These are phyloP conservation scores for Austroboletus niveus DNA, from an alignment of 1,284 basidiomycete genomes.

Conservation along the genomic window DNA sequence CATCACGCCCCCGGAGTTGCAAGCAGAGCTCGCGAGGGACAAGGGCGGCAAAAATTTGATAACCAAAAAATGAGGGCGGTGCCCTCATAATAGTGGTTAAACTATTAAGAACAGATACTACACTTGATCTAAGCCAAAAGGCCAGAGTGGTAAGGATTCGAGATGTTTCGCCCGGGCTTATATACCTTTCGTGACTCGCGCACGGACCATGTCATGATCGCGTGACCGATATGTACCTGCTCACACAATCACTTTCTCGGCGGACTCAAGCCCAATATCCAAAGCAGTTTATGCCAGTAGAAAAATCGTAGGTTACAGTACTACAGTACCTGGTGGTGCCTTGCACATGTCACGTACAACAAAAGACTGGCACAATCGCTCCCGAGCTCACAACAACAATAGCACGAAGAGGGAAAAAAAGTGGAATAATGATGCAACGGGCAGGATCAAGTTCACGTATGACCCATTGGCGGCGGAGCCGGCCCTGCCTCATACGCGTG, in stretches of 20 bases:
- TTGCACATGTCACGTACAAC: slow-evolving; percentile 29
- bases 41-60: slow-evolving; percentile 35
- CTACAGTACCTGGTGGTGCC: slow-evolving; percentile 12
- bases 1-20: slow-evolving; percentile 34
- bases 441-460: slow-evolving; percentile 27
- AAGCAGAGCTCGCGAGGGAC: slow-evolving; percentile 34
- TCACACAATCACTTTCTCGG: too few species aligned
- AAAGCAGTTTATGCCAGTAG: slow-evolving; percentile 30
- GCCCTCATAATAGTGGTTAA: slow-evolving; percentile 37
- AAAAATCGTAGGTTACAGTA: slow-evolving; percentile 29
- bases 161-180: background rate
- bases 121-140: slow-evolving; percentile 97
- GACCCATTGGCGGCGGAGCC: slow-evolving; percentile 70
- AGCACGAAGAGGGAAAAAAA: slow-evolving; percentile 14
- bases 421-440: slow-evolving; percentile 5
- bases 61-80: slow-evolving; percentile 34
- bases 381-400: slow-evolving; percentile 29
- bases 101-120: slow-evolving; percentile 59
- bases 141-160: slow-evolving; percentile 75
- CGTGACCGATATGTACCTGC: background rate
- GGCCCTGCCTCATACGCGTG: slow-evolving; percentile 71
- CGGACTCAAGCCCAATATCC: slow-evolving; percentile 15
- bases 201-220: slow-evolving; percentile 14
- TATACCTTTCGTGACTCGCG: slow-evolving; percentile 11
- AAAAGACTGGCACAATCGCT: slow-evolving; percentile 23